Evolutionary conservation across 257 asterid species (phyloP).

Genomic region (Primulina eburnea): DNA sequence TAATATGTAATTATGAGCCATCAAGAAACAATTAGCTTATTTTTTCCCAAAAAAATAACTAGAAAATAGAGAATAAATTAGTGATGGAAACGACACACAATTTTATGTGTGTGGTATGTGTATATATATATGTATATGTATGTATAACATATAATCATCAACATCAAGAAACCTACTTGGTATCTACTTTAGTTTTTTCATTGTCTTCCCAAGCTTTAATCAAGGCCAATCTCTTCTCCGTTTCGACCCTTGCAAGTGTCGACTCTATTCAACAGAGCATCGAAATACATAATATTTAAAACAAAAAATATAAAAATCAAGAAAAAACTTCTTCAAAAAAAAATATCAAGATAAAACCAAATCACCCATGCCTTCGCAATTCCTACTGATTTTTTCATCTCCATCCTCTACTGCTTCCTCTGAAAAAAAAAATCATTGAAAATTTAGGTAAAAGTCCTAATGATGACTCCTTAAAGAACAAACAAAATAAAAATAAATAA

Average conservation of each 20-base stretch:
- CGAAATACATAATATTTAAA: too few species aligned
- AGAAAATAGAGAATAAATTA: too few species aligned
- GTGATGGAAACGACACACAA: too few species aligned
- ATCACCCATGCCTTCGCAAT: slow-evolving; percentile 33
- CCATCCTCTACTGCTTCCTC: slow-evolving; percentile 27
- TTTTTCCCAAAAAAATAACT: too few species aligned
- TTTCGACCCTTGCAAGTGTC: slow-evolving; percentile 41
- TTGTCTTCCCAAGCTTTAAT: slow-evolving; percentile 77
- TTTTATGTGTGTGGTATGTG: too few species aligned
- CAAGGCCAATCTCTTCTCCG: slow-evolving; percentile 51
- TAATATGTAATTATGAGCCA: background rate
- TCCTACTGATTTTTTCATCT: slow-evolving; percentile 13
- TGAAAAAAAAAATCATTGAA: background rate
- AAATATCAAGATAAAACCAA: background rate
- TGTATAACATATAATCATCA: background rate
- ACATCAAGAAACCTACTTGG: slow-evolving; percentile 35
- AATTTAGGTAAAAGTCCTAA: background rate
- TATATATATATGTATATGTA: too few species aligned
- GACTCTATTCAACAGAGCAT: too few species aligned
- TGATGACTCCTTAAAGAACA: background rate
- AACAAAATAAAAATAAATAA: background rate
- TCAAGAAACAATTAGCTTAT: background rate
- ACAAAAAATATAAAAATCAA: background rate
- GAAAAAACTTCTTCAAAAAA: background rate
- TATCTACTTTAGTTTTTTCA: slow-evolving; percentile 54